These are phyloP conservation scores for Phytophthora capsici DNA, from an alignment of 352 stramenopile species.

Conservation along the genomic window DNA sequence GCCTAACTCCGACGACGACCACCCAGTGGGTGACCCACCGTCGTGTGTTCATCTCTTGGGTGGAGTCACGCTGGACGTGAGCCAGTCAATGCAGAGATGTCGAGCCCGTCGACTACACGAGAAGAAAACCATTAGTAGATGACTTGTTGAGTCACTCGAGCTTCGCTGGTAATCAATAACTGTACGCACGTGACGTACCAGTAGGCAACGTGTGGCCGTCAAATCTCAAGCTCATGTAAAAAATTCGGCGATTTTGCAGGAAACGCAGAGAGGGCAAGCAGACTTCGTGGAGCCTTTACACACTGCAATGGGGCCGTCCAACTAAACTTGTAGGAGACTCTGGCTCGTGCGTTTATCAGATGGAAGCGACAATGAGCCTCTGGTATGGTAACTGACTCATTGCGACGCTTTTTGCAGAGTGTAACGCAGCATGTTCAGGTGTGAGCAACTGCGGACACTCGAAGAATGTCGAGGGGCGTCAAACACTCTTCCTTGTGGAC, in stretches of 20 bases:
- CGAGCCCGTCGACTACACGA: slow-evolving; percentile 2
- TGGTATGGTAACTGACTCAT: background rate
- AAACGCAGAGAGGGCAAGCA: slow-evolving; percentile 20
- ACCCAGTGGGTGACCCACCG: no score
- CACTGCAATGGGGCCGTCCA: slow-evolving; percentile 13
- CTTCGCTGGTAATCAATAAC: background rate
- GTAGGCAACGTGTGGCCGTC: slow-evolving; percentile 3
- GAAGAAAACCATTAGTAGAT: no score
- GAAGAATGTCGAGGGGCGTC: slow-evolving; percentile 1
- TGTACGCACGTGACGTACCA: background rate
- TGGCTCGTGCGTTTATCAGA: background rate
- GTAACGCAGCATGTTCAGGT: slow-evolving; percentile 8
- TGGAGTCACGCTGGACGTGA: slow-evolving; percentile 10
- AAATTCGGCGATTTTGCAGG: slow-evolving; percentile 12
- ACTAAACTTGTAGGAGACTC: background rate
- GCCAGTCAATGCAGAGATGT: slow-evolving; percentile 2
- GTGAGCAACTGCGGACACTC: slow-evolving; percentile 6
- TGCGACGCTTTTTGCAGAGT: slow-evolving; percentile 2
- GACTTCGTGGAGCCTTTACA: slow-evolving; percentile 23
- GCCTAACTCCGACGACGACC: background rate
- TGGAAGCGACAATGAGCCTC: slow-evolving; percentile 1
- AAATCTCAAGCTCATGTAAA: slow-evolving; percentile 22
- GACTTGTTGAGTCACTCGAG: no score
- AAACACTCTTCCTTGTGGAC: background rate
- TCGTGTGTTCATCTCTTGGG: background rate